Base-by-base conservation (phyloP, 2,329 filamentous ascomycete species). In the Fusarium graminum region DNA sequence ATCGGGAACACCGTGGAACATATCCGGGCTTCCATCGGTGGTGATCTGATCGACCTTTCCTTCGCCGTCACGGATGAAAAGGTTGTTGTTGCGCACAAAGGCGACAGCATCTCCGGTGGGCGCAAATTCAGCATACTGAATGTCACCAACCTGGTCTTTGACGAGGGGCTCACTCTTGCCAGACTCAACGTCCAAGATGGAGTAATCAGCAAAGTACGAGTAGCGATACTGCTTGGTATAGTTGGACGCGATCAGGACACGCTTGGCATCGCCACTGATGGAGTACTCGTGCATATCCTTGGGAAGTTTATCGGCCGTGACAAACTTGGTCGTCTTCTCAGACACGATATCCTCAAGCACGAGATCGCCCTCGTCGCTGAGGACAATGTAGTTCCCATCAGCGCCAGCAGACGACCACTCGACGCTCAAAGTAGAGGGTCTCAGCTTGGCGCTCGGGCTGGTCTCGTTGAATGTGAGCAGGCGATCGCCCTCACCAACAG, bases 161-260 rank as follows among this genome's bases (percentile, higher is more conserved):
- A 88, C 83, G 0, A 92, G 79, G 0, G 88, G 82, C 5, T 80
- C 80, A 1, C 83, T 78, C 53, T 83, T 74, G 25, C 86, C 86
- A 0, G 82, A 85, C n/a, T 80, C 80, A 12, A 90, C 83, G 64
- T 91, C 85, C 44, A 89, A 82, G 19, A 92, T 78, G 42, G 86
- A 83, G 74, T 91, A 92, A 73, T 91, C 83, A 32, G 89, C 85
- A 72, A 88, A 88, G 76, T 88, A 91, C 7, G 88, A 89, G 76
- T 90, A 79, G 2, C 89, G 86, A 71, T 91, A 91, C 73, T 89
- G 85, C 75, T 90, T 89, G 14, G 86, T 91, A 74, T 86, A 83
- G 70, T 91, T 91, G 52, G 86, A 82, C 2, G 88, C 82, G 77
- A 88, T 87, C 17, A 91, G 77, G 1, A 91, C 82, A 52, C 83